These are phyloP conservation scores for Arabidopsis arenosa DNA, from an alignment of 345 rosid genomes.

Conservation along the genomic window DNA sequence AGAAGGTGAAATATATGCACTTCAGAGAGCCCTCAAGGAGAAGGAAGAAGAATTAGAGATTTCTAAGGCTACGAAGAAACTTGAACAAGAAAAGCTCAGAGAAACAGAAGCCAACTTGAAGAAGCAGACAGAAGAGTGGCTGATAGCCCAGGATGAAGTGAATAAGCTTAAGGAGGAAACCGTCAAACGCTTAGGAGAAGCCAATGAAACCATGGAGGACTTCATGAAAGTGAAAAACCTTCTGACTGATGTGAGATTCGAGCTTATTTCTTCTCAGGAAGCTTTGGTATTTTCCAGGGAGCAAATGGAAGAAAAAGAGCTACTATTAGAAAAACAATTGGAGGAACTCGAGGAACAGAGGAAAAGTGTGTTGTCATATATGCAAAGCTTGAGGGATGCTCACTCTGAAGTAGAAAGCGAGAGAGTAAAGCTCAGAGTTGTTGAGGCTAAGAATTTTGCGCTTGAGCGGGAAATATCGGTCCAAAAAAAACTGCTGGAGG, in stretches of 20 bases:
- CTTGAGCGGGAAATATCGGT: slow-evolving; percentile 58
- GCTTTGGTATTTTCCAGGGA: slow-evolving; percentile 66
- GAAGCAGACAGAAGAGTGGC: slow-evolving; percentile 75
- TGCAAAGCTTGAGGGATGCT: slow-evolving; percentile 70
- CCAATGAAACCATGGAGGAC: slow-evolving; percentile 61
- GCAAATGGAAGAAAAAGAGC: slow-evolving; percentile 69
- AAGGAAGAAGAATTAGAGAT: slow-evolving; percentile 70
- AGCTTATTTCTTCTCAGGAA: slow-evolving; percentile 72
- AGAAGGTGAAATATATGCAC: slow-evolving; percentile 62
- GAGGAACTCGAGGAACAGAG: slow-evolving; percentile 73
- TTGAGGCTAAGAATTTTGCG: slow-evolving; percentile 69
- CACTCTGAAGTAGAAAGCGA: slow-evolving; percentile 74
- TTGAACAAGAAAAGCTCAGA: slow-evolving; percentile 70
- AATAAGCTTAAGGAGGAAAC: slow-evolving; percentile 56
- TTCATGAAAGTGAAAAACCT: slow-evolving; percentile 75
- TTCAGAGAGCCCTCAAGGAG: slow-evolving; percentile 54
- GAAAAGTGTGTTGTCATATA: slow-evolving; percentile 58
- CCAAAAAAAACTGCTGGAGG: slow-evolving; percentile 60
- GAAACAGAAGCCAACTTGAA: slow-evolving; percentile 63
- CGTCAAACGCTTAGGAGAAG: slow-evolving; percentile 52
- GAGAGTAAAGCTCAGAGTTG: slow-evolving; percentile 66
- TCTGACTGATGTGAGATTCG: slow-evolving; percentile 69
- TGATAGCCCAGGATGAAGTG: slow-evolving; percentile 67
- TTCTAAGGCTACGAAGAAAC: slow-evolving; percentile 50
- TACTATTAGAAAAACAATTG: slow-evolving; percentile 53